These are phyloP conservation scores for Kwoniella sp. DNA, from an alignment of 768 basidiomycete species.

Conservation along the genomic window DNA sequence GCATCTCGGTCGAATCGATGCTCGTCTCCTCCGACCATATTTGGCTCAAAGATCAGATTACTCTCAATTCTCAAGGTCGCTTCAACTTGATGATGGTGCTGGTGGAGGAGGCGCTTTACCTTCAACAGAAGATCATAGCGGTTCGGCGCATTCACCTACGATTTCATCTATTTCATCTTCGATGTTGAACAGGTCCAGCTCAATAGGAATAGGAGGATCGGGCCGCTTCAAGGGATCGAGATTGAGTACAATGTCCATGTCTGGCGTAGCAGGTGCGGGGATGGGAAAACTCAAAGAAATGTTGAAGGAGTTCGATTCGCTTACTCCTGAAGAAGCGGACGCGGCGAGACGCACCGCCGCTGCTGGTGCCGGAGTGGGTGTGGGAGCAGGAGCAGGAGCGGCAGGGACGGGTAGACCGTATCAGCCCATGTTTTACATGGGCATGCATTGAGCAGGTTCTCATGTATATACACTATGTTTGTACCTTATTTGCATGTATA, in stretches of 20 bases:
- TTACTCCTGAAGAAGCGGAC: slow-evolving; percentile 30
- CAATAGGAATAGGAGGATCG: slow-evolving; percentile 6
- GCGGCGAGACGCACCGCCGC: slow-evolving; percentile 1
- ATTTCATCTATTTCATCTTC: slow-evolving; percentile 9
- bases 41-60: slow-evolving; percentile 88
- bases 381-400: neutral
- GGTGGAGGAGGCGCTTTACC: slow-evolving; percentile 38
- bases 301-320: slow-evolving; percentile 51
- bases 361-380: neutral
- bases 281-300: slow-evolving; percentile 52
- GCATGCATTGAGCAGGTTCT: slow-evolving; percentile 7
- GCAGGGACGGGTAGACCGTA: neutral
- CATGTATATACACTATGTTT: too few species aligned
- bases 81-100: slow-evolving; percentile 47
- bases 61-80: slow-evolving; percentile 64
- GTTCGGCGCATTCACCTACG: slow-evolving; percentile 1
- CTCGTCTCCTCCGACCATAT: slow-evolving; percentile 82
- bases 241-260: slow-evolving; percentile 41
- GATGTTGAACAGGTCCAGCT: slow-evolving; percentile 9
- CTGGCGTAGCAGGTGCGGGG: slow-evolving; percentile 49
- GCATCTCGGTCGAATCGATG: slow-evolving; percentile 88
- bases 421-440: slow-evolving; percentile 26
- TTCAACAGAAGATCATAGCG: slow-evolving; percentile 1
- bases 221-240: slow-evolving; percentile 28
- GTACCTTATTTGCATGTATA: too few species aligned